Evolutionary conservation across 1,284 basidiomycete genomes (phyloP).

Genomic region (Coniferiporia sulphurascens): DNA sequence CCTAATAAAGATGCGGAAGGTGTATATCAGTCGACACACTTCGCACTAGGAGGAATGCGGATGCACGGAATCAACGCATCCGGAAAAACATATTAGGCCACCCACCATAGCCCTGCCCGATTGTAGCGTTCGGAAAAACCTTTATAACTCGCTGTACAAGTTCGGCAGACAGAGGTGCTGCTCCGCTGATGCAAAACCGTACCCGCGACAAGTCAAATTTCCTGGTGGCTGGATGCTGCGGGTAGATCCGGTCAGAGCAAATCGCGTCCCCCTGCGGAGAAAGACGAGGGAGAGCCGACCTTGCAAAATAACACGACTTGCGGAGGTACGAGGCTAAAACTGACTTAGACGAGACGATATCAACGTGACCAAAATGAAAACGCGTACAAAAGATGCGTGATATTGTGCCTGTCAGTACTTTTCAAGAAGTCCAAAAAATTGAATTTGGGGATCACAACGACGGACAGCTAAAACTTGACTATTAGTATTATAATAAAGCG

Average conservation of each 20-base stretch:
- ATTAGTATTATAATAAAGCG: neutral
- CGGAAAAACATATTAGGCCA: slow-evolving; percentile 4
- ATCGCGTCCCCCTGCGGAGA: slow-evolving; percentile 1
- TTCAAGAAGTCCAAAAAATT: slow-evolving; percentile 61
- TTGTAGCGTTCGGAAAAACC: slow-evolving; percentile 51
- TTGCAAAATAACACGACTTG: slow-evolving; percentile 54
- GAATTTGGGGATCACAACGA: slow-evolving; percentile 75
- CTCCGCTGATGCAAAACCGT: slow-evolving; percentile 59
- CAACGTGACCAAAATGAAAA: slow-evolving; percentile 15
- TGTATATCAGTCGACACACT: too few relatives aligned
- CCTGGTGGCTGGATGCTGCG: slow-evolving; percentile 59
- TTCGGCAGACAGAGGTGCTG: slow-evolving; percentile 70
- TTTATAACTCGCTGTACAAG: slow-evolving; percentile 50
- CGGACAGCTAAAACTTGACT: slow-evolving; percentile 37
- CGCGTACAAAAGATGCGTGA: slow-evolving; percentile 60
- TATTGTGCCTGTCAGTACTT: slow-evolving; percentile 62
- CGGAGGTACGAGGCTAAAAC: slow-evolving; percentile 59
- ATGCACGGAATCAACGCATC: neutral
- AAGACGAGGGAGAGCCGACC: slow-evolving; percentile 36
- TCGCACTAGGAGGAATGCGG: too few relatives aligned
- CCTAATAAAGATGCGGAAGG: slow-evolving; percentile 18
- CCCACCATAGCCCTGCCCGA: slow-evolving; percentile 65
- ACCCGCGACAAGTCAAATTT: slow-evolving; percentile 63
- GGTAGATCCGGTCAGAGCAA: slow-evolving; percentile 5
- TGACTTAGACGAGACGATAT: slow-evolving; percentile 22